These are phyloP conservation scores for Nitzschia sp. DNA, from an alignment of 108 stramenopile species.

Conservation along the genomic window DNA sequence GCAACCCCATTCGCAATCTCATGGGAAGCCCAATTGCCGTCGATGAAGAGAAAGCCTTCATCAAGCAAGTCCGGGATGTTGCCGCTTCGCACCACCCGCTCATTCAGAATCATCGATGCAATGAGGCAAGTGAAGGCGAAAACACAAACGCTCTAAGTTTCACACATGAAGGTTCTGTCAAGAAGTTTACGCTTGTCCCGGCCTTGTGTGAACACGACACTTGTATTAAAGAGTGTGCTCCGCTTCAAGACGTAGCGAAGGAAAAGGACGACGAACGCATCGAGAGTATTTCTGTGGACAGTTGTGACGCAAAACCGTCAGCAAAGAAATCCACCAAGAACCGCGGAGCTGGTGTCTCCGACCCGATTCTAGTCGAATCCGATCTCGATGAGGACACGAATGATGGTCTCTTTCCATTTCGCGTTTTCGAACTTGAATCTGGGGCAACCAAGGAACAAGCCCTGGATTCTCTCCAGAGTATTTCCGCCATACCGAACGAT, in stretches of 20 bases:
- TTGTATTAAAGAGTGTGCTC: slow-evolving; percentile 25
- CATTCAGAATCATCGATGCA: slow-evolving; percentile 3
- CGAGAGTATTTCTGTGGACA: slow-evolving; percentile 17
- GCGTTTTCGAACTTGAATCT: slow-evolving; percentile 30
- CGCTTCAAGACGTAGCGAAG: not conserved
- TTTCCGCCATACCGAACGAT: not conserved
- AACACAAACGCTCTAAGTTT: slow-evolving; percentile 1
- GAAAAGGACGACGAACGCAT: slow-evolving; percentile 3
- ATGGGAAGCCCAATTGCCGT: slow-evolving; percentile 1
- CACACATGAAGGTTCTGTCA: slow-evolving; percentile 10
- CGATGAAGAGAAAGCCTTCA: not conserved
- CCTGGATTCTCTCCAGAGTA: slow-evolving; percentile 12
- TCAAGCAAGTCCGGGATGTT: slow-evolving; percentile 7
- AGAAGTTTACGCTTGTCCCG: slow-evolving; percentile 18
- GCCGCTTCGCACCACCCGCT: slow-evolving; percentile 16
- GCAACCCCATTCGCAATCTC: not conserved
- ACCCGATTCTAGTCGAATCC: slow-evolving; percentile 41
- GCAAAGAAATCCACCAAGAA: not conserved
- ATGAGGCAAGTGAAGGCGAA: not conserved
- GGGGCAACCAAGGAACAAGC: slow-evolving; percentile 14
- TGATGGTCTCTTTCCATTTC: slow-evolving; percentile 1
- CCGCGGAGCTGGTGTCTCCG: slow-evolving; percentile 2
- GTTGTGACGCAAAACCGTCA: not conserved
- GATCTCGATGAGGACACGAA: slow-evolving; percentile 22
- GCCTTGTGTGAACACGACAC: slow-evolving; percentile 10